Base-by-base conservation (phyloP, 2,329 filamentous ascomycete genomes). In the Cercospora sojina region DNA sequence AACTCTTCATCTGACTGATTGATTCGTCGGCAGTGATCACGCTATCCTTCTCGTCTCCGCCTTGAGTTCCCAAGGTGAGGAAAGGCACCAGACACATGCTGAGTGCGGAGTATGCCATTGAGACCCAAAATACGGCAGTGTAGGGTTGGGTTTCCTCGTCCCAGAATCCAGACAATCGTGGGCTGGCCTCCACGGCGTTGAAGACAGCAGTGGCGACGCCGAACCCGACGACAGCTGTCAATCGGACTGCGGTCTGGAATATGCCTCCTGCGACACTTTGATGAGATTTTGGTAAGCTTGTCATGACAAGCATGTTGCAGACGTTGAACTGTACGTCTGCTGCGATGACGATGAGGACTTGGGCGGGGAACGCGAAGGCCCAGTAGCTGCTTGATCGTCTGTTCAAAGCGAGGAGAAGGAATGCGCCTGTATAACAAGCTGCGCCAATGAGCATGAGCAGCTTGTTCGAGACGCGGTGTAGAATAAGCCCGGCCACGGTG, bases 241-340 rank as follows among this genome's bases (percentile, higher is more conserved):
- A 32, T n/a, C 62, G 62, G 7, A 64, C 62, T 8, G 57, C 57
- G 2, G 62, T 64, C 18, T 64, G 62, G 16, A 64, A 56, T 8
- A 64, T 64, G 10, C 62, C 62, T 18, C 62, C 62, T 3, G 62
- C 62, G 16, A 64, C 49, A 32, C 62, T 64, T 23, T 64, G 62
- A 10, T 64, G 62, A 18, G 55, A 59, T 31, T 59, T 32, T 13
- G 62, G 62, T 9, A 64, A 23, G 38, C 62, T 59, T n/a, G 62
- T 64, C 62, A 64, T 64, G 41, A 59, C 57, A 9, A 64, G 62
- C 55, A 64, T 59, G n/a, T 58, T 64, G 35, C 62, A 64, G 18
- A 64, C 62, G 13, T 64, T 64, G 56, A 64, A 58, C 20, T 64
- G 62, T 4, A 64, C 31, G 12, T 64, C 62, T 20, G 57, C 62